Evolutionary conservation across 148 eudicot genomes (phyloP), one percentile per base, ranked within the genome.

Genomic region (Arbutus unedo): DNA sequence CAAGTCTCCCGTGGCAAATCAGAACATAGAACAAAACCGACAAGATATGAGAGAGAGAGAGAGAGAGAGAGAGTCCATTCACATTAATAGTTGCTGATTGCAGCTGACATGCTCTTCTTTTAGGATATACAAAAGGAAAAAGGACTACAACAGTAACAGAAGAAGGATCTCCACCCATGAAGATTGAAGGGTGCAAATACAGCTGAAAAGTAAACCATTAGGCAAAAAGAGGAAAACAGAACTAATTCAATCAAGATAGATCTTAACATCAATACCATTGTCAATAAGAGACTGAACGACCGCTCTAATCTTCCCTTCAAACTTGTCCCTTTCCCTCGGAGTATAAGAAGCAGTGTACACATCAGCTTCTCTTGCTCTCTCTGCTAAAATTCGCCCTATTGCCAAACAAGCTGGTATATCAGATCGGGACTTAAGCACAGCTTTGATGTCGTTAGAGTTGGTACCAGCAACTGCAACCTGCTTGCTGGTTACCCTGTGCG

Each of bases 301-400:
- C 0, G 98, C 98, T 85, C 98, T 92, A 62, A 92, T 92, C 89
- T 95, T 95, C n/a, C 98, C 98, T 84, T 95, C 98, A 66, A 95
- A 95, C 85, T 92, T 95, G 85, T 95, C 98, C 78, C 98, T 87
- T 41, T 88, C 98, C 79, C 98, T 89, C 6, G 98, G 98, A 60
- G 98, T 95, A 83, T 91, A 95, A n/a, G 93, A 90, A 75, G 98
- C 96, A 7, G 98, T 93, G 78, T 90, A 95, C 76, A 92, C 98
- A 77, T 95, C 98, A 14, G 98, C 98, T 93, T 95, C 98, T 84
- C 95, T 88, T 18, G 93, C 95, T 60, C 98, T 86, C 16, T 93
- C 98, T 0, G 95, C 87, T 67, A 95, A 87, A 75, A 95, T 90
- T 86, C 82, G 84, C 23, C 98, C 96, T 76, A 95, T 78, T 0